Base-by-base conservation (phyloP, 495 filamentous ascomycete species). In the Recurvomyces mirabilis region DNA sequence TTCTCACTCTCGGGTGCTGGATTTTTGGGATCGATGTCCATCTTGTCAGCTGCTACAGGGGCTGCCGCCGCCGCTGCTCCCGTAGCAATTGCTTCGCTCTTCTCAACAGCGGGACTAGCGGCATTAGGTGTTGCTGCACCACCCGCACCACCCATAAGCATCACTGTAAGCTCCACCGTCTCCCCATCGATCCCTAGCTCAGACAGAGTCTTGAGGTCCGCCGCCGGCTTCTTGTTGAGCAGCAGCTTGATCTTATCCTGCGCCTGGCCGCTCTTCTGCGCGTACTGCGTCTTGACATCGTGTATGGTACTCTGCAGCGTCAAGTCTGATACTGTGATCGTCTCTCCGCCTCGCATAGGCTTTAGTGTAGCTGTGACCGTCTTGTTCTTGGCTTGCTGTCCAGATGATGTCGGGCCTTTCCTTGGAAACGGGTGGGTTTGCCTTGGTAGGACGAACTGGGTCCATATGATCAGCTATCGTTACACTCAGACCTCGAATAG, bases 241-340 rank as follows among this genome's bases (percentile, higher is more conserved):
- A 98, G 65, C 0, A 98, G 60, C 63, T 87, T 86, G 45, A 98
- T 73, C 67, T 87, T 91, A 2, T 78, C 76, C 13, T 64, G 64
- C 28, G 56, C 60, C 30, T 61, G 68, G 38, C 59, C 68, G 23
- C 60, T 72, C 55, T 69, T 50, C 2, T 60, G 58, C 0, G 67
- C 62, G 64, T 29, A 95, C 65, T 1, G 64, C 57, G 51, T 70
- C 53, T 91, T 91, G 41, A 95, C 60, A 37, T 84, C 78, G 30
- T 82, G 72, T 33, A 91, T 68, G 5, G 73, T 81, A 5, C 81
- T 89, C 19, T 72, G 72, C n/a, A 74, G 64, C 0, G 76, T 65
- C n/a, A 67, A 65, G 11, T 73, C 66, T 9, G 75, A 51, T 23
- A 94, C 63, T 1, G 65, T 63, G 40, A 85, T 55, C 41, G 80